Evolutionary conservation across 2,329 filamentous ascomycete species (phyloP), one percentile per base, ranked within the genome.

Genomic region (Cytospora piceicola): DNA sequence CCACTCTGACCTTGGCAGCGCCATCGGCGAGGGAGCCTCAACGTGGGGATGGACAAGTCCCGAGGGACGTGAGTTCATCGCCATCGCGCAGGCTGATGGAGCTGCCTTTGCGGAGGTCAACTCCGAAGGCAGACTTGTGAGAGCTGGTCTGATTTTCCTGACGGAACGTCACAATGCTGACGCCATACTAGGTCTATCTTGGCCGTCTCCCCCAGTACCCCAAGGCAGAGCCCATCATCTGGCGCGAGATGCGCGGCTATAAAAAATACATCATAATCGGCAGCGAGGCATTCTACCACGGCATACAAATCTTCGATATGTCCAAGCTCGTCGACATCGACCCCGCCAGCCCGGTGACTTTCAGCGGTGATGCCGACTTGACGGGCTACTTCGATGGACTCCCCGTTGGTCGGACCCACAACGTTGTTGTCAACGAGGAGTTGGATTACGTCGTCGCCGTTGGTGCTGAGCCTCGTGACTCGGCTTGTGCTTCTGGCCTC

Each of bases 231-330:
- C 70, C 72, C 1, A 76, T 63, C 69, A 74, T 65, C 69, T 80
- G 78, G 78, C 73, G 78, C n/a, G 78, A 80, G 68, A 79, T 80
- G 71, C 76, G 76, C 57, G 77, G 78, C 22, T 77, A 78, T 71
- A 75, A 79, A 64, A 72, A 76, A 65, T 80, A 78, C 64, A 76
- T 78, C 60, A 75, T 79, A 66, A 78, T 80, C 36, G 78, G 78
- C 9, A 75, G 76, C 52, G 78, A 80, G 69, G 80, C 83, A 0
- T 67, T 70, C 8, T 73, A 76, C 62, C 86, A 89, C 71, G 83
- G 84, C 58, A 79, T 89, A 29, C 87, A 89, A 73, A 83, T 89
- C 72, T 89, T 89, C 69, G 86, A 89, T 72, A 80, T 88, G 79
- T 83, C 77, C 70, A 87, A 82, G 77, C 78, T 86, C 3, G 72